Base-by-base conservation (phyloP, 2,329 filamentous ascomycete species). In the Apiospora rasikravindrae region DNA sequence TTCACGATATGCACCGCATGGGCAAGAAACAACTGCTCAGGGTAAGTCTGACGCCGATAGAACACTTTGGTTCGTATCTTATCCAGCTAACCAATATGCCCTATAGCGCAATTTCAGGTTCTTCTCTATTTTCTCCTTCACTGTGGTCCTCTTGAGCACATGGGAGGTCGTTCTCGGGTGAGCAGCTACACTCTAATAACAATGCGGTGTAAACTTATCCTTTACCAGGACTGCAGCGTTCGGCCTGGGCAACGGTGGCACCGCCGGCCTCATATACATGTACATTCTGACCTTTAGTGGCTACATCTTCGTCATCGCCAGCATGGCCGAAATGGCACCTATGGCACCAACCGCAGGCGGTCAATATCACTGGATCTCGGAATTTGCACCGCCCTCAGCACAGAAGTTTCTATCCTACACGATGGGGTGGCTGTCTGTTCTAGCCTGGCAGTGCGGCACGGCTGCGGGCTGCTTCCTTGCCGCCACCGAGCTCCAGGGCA, bases 351-450 rank as follows among this genome's bases (percentile, higher is more conserved):
- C 77, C 14, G 72, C 76, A 6, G 76, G 76, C 37, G 76, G 76
- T 6, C 77, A 77, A 70, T 78, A 70, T 78, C 87, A 89, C 74
- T 89, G 87, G 87, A 86, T 89, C 1, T 88, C 84, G 0, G 86
- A 88, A 68, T 88, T 89, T 72, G 84, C 86, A 0, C 85, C 87
- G 0, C 82, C 83, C 69, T 22, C 33, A 2, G 37, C 53, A 2
- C 87, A 89, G 74, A 88, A 86, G 71, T 84, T 87, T 44, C 79
- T 90, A 1, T 88, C 86, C 73, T 91, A 90, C 75, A 77, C 87
- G 22, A 78, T 77, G 79, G 84, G 84, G 1, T 87, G 86, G 86
- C 81, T 86, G 74, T 84, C 81, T 4, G 82, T 85, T 0, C 78
- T 85, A 0, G 84, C 83, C 33, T 87, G 86, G 86, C 83, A 86